phyloP scores from a whole-genome alignment of 129 eudicot species.

The Pittosporum tobira region DNA sequence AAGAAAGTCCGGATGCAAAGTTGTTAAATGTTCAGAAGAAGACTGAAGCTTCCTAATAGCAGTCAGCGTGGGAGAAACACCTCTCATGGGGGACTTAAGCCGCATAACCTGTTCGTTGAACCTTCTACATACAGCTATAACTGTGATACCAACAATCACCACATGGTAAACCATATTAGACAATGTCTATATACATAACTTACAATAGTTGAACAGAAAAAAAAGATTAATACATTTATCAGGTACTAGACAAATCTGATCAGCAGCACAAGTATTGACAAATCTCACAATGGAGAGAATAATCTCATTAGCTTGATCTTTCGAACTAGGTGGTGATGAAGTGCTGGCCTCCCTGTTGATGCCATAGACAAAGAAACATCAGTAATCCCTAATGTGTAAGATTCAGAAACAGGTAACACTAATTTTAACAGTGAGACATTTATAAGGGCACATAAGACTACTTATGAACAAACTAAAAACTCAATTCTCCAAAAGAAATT shows the following conservation, averaged over 20 bases:
- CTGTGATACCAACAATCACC: constrained; percentile 37
- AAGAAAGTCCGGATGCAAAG: constrained; percentile 85
- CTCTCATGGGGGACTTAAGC: constrained; percentile 72
- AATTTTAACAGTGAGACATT: neutral
- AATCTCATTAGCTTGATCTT: constrained; percentile 54
- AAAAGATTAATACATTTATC: constrained; percentile 53
- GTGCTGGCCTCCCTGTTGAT: constrained; percentile 79
- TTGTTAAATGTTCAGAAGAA: constrained; percentile 71
- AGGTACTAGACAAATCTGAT: constrained; percentile 76
- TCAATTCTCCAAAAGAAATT: neutral
- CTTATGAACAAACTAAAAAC: neutral
- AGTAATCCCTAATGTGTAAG: neutral
- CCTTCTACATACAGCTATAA: constrained; percentile 73
- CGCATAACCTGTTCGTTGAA: constrained; percentile 62
- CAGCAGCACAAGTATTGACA: constrained; percentile 49
- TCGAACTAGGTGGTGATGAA: constrained; percentile 46
- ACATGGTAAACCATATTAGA: constrained; percentile 3
- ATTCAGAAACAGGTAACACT: neutral
- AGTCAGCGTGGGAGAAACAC: constrained; percentile 70
- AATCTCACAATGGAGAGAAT: constrained; percentile 58
- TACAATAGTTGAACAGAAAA: neutral
- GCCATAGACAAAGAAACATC: neutral
- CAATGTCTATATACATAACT: neutral
- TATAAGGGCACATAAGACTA: neutral
- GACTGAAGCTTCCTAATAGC: constrained; percentile 68